phyloP scores from a whole-genome alignment of 176 grass and related monocot species.

The Leersia perrieri region DNA sequence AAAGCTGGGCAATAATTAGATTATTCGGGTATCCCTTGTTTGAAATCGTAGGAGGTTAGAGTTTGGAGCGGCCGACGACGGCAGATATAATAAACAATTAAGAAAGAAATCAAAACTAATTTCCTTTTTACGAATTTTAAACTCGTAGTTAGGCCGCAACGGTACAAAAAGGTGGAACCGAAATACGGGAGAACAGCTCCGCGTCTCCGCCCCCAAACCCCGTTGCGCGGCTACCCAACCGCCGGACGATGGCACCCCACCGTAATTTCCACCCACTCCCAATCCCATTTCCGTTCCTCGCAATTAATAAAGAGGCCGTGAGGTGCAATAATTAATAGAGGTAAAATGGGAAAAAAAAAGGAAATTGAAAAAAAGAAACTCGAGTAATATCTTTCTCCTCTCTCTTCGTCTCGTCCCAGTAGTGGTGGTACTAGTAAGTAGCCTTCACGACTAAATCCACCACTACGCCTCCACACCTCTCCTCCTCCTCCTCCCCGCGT shows the following conservation, averaged over 20 bases:
- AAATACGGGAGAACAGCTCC: background rate
- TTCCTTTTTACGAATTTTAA: background rate
- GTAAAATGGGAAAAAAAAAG: background rate
- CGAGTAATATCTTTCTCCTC: background rate
- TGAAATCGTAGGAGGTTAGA: background rate
- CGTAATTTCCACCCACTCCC: background rate
- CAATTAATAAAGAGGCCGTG: background rate
- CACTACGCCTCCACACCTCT: constrained; percentile 13
- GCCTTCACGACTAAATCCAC: constrained; percentile 65
- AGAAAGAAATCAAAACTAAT: background rate
- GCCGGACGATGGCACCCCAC: background rate
- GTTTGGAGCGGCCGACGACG: background rate
- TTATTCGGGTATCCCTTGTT: no score
- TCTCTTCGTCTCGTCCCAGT: no score
- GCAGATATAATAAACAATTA: constrained; percentile 1
- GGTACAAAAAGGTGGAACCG: background rate
- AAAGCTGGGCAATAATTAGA: background rate
- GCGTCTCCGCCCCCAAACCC: constrained; percentile 24
- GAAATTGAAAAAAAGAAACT: background rate
- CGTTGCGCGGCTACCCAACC: constrained; percentile 31
- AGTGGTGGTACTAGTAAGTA: constrained; percentile 37
- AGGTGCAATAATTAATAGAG: constrained; percentile 6
- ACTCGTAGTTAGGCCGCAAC: constrained; percentile 2
- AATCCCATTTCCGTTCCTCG: background rate
- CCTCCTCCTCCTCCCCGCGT: constrained; percentile 15